These are phyloP conservation scores for Starmerella etchellsii DNA, from an alignment of 805 yeast species.

Conservation along the genomic window DNA sequence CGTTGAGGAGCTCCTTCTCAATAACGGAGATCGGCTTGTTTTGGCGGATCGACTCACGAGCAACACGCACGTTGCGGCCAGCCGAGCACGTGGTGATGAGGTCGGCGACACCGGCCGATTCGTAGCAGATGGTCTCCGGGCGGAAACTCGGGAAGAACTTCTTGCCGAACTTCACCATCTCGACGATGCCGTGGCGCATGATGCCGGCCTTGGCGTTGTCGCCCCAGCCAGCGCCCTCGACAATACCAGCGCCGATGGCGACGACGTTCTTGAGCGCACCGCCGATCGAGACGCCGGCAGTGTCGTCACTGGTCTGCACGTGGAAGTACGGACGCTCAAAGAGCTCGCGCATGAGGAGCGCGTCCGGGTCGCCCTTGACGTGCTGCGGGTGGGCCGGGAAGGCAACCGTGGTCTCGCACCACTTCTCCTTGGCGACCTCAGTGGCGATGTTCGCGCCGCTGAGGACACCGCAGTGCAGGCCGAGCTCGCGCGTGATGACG, in stretches of 20 bases:
- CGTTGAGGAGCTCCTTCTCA: constrained; percentile 77
- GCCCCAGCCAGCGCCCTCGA: constrained; percentile 98
- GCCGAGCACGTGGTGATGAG: constrained; percentile 95
- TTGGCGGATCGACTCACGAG: constrained; percentile 68
- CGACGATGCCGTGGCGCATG: constrained; percentile 89
- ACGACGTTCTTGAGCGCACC: constrained; percentile 96
- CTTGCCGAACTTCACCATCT: constrained; percentile 75
- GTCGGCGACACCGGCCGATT: constrained; percentile 96
- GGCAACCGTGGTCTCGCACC: constrained; percentile 97
- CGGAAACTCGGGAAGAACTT: constrained; percentile 65
- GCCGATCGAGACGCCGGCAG: constrained; percentile 89
- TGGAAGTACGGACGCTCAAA: constrained; percentile 99
- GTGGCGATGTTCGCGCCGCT: constrained; percentile 97
- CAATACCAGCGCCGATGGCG: constrained; percentile 94
- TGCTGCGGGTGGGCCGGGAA: constrained; percentile 63
- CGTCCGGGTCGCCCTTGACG: constrained; percentile 62
- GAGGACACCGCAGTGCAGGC: constrained; percentile 87
- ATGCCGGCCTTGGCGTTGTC: constrained; percentile 96
- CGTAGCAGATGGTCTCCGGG: constrained; percentile 76
- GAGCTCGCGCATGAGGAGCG: constrained; percentile 54
- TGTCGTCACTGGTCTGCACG: constrained; percentile 82
- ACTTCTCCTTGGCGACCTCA: constrained; percentile 87
- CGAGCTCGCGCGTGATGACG: constrained; percentile 65
- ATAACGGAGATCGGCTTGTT: constrained; percentile 67
- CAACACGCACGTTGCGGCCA: constrained; percentile 92